Percentiles rank a stretch among this genome's conserved stretches.
Evolutionary conservation across 768 basidiomycete genomes (phyloP).

Genomic region (Termitomyces sp.): DNA sequence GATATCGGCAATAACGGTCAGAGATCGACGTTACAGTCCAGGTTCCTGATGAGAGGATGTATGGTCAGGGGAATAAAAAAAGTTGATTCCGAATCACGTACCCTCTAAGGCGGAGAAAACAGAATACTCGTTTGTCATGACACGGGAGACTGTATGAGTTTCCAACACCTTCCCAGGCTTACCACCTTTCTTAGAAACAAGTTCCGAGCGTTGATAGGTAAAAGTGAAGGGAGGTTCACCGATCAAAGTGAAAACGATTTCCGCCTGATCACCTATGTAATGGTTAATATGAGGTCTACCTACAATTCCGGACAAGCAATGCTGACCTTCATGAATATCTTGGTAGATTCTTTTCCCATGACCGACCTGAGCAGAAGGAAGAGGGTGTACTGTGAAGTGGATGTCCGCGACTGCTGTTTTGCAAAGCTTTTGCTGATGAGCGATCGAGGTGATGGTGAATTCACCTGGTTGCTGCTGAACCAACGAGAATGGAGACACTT

Average conservation of each 20-base stretch:
- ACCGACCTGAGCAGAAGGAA: constrained; percentile 88
- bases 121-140: constrained; percentile 75
- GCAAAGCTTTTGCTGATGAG: constrained; percentile 92
- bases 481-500: constrained; percentile 82
- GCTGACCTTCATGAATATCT: constrained; percentile 84
- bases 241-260: constrained; percentile 85
- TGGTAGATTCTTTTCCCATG: constrained; percentile 81
- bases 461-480: constrained; percentile 78
- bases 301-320: neutral
- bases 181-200: constrained; percentile 61
- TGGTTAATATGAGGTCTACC: neutral
- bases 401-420: constrained; percentile 78
- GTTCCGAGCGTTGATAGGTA: constrained; percentile 86
- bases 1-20: constrained; percentile 89
- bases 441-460: constrained; percentile 84
- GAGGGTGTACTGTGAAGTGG: constrained; percentile 67
- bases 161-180: constrained; percentile 80
- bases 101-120: constrained; percentile 93
- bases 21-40: constrained; percentile 93
- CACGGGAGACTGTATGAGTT: constrained; percentile 85
- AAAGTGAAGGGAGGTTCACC: constrained; percentile 97
- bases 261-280: constrained; percentile 79
- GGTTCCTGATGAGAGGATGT: constrained; percentile 50
- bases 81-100: constrained; percentile 24
- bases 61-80: neutral